These are phyloP conservation scores for Solanum lignicaule DNA, from an alignment of 257 asterid genomes.

Conservation along the genomic window DNA sequence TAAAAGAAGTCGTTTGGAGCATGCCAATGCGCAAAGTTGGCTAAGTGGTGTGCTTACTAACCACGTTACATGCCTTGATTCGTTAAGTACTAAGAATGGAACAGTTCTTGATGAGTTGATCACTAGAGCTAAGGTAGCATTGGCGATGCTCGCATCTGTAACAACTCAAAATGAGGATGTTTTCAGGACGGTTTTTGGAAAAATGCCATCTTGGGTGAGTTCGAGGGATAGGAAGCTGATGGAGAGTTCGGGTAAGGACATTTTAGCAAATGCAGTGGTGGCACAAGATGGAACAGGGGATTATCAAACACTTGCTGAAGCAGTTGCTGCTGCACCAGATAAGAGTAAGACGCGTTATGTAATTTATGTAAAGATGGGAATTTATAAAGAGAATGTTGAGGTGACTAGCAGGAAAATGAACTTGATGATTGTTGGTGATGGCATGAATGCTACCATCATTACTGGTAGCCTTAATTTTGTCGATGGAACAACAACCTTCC, in stretches of 20 bases:
- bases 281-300: conserved; percentile 43
- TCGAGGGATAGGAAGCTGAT: conserved; percentile 24
- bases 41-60: conserved; percentile 46
- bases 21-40: conserved; percentile 26
- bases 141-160: conserved; percentile 23
- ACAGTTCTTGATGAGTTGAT: conserved; percentile 13
- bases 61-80: conserved; percentile 34
- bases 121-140: conserved; percentile 25
- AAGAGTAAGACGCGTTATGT: conserved; percentile 23
- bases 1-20: background rate
- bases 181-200: background rate
- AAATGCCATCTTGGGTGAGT: conserved; percentile 33
- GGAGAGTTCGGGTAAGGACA: conserved; percentile 1
- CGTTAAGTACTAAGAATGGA: background rate
- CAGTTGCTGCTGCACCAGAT: conserved; percentile 36
- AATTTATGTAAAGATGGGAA: conserved; percentile 41
- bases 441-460: conserved; percentile 30
- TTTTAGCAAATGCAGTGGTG: conserved; percentile 28
- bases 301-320: conserved; percentile 27
- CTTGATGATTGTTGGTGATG: conserved; percentile 55
- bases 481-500: conserved; percentile 46
- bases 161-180: background rate
- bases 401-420: conserved; percentile 26
- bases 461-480: conserved; percentile 33
- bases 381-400: conserved; percentile 39